phyloP scores from a whole-genome alignment of 805 yeast genomes.

The Clavispora carvajalis region DNA sequence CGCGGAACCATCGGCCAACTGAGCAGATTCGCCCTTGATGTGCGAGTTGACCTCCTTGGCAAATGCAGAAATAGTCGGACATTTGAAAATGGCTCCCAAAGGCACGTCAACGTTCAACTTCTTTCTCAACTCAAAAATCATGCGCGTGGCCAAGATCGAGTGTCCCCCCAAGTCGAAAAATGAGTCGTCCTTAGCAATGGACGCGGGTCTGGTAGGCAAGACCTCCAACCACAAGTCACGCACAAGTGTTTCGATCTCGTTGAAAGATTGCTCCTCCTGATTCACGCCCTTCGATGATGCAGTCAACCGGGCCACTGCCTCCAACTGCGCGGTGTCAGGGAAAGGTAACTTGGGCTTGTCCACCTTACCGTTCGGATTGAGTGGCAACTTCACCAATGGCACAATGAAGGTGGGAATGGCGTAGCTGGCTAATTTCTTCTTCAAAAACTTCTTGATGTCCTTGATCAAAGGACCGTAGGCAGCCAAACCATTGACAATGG shows the following conservation, averaged over 20 bases:
- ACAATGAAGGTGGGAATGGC: conserved; percentile 91
- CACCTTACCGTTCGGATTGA: conserved; percentile 97
- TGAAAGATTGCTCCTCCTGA: conserved; percentile 42
- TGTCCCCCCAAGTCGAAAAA: conserved; percentile 98
- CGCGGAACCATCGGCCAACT: conserved; percentile 29
- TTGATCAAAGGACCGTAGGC: conserved; percentile 71
- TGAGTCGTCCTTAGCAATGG: conserved; percentile 72
- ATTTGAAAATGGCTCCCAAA: conserved; percentile 81
- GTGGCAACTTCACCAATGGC: conserved; percentile 79
- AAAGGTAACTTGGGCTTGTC: conserved; percentile 96
- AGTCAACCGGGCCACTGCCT: conserved; percentile 58
- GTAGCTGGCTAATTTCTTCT: conserved; percentile 84
- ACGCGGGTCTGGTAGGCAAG: conserved; percentile 79
- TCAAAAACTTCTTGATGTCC: conserved; percentile 69
- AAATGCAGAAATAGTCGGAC: conserved; percentile 78
- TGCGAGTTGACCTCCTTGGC: conserved; percentile 65
- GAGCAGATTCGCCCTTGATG: conserved; percentile 45
- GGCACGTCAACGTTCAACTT: conserved; percentile 77
- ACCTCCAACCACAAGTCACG: conserved; percentile 82
- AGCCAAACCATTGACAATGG: conserved; percentile 73
- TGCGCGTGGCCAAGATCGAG: conserved; percentile 91
- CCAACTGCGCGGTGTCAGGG: conserved; percentile 85
- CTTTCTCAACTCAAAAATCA: conserved; percentile 89
- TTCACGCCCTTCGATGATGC: conserved; percentile 37
- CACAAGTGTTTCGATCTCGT: conserved; percentile 60